Evolutionary conservation across 805 yeast genomes (phyloP).

Genomic region (Lipomyces orientalis): DNA sequence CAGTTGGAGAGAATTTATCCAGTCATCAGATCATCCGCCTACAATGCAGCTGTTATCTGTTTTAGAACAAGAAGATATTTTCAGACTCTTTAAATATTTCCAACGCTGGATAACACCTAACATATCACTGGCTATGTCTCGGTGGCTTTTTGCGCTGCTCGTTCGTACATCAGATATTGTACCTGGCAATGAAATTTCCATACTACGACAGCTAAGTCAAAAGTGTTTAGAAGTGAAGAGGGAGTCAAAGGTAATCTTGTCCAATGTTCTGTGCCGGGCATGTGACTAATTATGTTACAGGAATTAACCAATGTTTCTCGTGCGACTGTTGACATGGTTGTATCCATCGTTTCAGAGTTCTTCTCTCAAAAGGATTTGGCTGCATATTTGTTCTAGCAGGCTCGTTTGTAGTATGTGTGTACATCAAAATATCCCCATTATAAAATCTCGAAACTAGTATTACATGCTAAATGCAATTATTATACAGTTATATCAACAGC

Average conservation of each 20-base stretch:
- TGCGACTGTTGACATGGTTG: conserved; percentile 36
- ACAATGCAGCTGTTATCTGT: conserved; percentile 43
- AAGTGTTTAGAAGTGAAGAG: conserved; percentile 38
- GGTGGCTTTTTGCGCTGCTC: conserved; percentile 53
- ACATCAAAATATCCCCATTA: not conserved
- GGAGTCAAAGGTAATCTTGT: not conserved
- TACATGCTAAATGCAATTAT: not conserved
- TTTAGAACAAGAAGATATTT: conserved; percentile 47
- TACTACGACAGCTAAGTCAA: conserved; percentile 52
- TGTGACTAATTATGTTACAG: conserved; percentile 4
- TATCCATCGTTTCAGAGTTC: conserved; percentile 38
- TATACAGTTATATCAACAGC: conserved; percentile 4
- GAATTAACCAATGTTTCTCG: conserved; percentile 32
- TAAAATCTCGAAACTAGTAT: not conserved
- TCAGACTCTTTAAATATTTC: conserved; percentile 51
- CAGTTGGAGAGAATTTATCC: conserved; percentile 53
- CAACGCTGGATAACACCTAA: conserved; percentile 52
- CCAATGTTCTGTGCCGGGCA: not conserved
- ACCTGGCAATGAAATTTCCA: conserved; percentile 49
- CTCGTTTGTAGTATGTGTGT: not conserved
- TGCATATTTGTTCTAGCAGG: conserved; percentile 18
- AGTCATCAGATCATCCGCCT: conserved; percentile 46
- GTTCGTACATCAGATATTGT: conserved; percentile 50
- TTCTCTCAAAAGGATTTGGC: conserved; percentile 38
- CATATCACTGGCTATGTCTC: conserved; percentile 41